phyloP scores from a whole-genome alignment of 805 yeast species.

The Diddensiella transvaalensis region DNA sequence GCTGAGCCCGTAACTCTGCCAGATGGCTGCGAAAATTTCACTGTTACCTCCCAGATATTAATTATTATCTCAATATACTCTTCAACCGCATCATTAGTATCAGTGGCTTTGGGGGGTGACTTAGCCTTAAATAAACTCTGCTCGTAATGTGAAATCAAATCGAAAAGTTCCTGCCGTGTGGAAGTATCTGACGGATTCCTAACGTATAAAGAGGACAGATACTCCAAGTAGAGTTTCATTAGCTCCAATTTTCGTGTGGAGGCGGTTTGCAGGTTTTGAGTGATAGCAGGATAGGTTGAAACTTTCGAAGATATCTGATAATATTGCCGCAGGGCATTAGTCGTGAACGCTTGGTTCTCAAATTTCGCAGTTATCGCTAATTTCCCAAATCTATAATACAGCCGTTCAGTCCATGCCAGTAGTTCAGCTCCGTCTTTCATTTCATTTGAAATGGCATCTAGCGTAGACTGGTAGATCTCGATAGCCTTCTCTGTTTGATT shows the following conservation, averaged over 20 bases:
- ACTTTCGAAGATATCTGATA: constrained; percentile 12
- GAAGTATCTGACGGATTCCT: not conserved
- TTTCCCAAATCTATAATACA: constrained; percentile 25
- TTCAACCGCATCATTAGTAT: constrained; percentile 23
- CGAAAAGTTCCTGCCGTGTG: constrained; percentile 14
- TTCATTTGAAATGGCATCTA: not conserved
- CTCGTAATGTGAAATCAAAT: constrained; percentile 16
- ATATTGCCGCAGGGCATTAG: constrained; percentile 18
- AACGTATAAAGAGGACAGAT: not conserved
- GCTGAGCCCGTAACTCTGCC: constrained; percentile 14
- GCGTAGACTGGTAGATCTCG: constrained; percentile 12
- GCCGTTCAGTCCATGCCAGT: constrained; percentile 41
- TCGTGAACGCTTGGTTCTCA: constrained; percentile 13
- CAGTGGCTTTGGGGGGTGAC: constrained; percentile 23
- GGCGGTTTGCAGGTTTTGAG: not conserved
- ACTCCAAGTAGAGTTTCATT: constrained; percentile 1
- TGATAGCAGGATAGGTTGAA: not conserved
- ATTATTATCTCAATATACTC: constrained; percentile 22
- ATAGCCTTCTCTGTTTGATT: constrained; percentile 21
- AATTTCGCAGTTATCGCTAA: constrained; percentile 15
- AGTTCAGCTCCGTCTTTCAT: constrained; percentile 34
- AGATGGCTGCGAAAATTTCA: constrained; percentile 1
- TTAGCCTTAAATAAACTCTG: constrained; percentile 15
- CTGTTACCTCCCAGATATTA: constrained; percentile 23
- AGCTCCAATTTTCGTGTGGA: constrained; percentile 1